phyloP scores from a whole-genome alignment of 345 rosid genomes.

The Iberis pinnata region DNA sequence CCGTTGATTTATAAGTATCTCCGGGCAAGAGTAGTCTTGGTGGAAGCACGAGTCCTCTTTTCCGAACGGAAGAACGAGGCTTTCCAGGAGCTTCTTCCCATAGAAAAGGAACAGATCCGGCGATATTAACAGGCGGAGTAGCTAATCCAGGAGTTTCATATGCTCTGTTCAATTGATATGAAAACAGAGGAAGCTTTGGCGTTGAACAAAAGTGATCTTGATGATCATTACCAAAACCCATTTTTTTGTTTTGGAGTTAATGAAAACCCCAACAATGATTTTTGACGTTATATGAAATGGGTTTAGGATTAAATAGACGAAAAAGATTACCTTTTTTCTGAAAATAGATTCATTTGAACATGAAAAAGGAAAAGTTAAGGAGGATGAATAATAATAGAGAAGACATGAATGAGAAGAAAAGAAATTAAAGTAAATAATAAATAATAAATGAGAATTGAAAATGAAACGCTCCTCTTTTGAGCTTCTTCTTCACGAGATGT shows the following conservation, averaged over 20 bases:
- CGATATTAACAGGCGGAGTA: constrained; percentile 56
- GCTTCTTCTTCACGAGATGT: constrained; percentile 41
- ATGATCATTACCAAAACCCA: constrained; percentile 15
- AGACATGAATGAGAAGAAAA: constrained; percentile 21
- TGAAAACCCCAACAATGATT: not conserved
- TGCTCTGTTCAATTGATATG: constrained; percentile 38
- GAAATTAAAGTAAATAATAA: not conserved
- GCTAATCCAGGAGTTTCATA: constrained; percentile 36
- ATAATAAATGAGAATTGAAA: constrained; percentile 17
- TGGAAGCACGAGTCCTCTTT: constrained; percentile 55
- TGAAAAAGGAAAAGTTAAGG: constrained; percentile 29
- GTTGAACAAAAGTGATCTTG: constrained; percentile 29
- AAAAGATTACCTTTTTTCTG: constrained; percentile 7
- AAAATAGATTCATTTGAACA: constrained; percentile 26
- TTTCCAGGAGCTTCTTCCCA: constrained; percentile 96
- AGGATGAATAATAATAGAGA: constrained; percentile 17
- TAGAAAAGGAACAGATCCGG: constrained; percentile 62
- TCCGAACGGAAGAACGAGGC: constrained; percentile 38
- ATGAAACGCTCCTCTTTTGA: constrained; percentile 33
- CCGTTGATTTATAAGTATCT: constrained; percentile 20
- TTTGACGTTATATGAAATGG: constrained; percentile 20
- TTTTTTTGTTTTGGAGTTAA: no score
- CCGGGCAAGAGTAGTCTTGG: constrained; percentile 54
- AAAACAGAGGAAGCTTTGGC: constrained; percentile 58
- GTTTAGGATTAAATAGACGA: constrained; percentile 26